These are phyloP conservation scores for Fusarium sp. DNA, from an alignment of 2,329 filamentous ascomycete genomes.

Conservation along the genomic window DNA sequence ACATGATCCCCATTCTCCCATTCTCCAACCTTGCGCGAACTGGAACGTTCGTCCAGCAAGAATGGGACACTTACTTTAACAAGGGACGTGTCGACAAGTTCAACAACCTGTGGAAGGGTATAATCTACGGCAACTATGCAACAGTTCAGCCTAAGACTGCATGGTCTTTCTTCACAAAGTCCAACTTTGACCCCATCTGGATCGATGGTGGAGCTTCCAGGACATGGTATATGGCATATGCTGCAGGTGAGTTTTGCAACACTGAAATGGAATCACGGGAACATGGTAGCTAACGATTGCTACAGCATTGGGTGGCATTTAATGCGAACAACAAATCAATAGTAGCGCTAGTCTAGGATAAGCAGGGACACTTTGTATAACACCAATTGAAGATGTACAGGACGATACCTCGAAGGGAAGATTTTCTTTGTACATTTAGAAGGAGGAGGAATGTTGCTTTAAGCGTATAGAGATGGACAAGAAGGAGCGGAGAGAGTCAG, in stretches of 20 bases:
- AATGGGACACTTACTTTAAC: slow-evolving; percentile 84
- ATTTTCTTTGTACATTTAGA: slow-evolving; percentile 38
- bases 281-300: slow-evolving; percentile 26
- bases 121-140: slow-evolving; percentile 85
- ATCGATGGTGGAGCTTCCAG: slow-evolving; percentile 84
- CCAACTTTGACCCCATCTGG: slow-evolving; percentile 73
- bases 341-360: slow-evolving; percentile 5
- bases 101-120: slow-evolving; percentile 83
- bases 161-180: slow-evolving; percentile 79
- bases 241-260: slow-evolving; percentile 71
- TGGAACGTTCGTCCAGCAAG: slow-evolving; percentile 77
- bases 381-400: slow-evolving; percentile 26
- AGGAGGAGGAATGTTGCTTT: slow-evolving; percentile 8
- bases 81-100: slow-evolving; percentile 72
- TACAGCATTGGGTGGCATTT: slow-evolving; percentile 40
- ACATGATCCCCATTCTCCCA: slow-evolving; percentile 83
- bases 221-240: slow-evolving; percentile 86
- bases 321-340: background rate
- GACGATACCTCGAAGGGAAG: slow-evolving; percentile 30
- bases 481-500: background rate
- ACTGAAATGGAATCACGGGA: background rate
- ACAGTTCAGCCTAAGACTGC: slow-evolving; percentile 76
- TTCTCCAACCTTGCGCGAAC: slow-evolving; percentile 74
- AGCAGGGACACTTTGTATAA: slow-evolving; percentile 26
- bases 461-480: slow-evolving; percentile 14